phyloP scores from a whole-genome alignment of 2,329 filamentous ascomycete species.

The Venturia oleaginea region DNA sequence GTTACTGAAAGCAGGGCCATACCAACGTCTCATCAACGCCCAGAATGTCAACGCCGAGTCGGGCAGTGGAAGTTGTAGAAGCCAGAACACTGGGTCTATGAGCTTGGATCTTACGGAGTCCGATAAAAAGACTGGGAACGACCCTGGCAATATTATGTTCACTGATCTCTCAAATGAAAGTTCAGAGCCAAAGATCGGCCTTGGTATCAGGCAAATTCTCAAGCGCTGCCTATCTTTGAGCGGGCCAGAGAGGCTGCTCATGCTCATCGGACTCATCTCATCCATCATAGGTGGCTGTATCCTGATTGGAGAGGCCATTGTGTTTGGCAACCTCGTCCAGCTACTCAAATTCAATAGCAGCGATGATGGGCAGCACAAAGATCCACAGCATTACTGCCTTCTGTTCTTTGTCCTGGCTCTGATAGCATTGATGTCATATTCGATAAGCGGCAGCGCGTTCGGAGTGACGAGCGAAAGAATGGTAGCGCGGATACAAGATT shows the following conservation, averaged over 20 bases:
- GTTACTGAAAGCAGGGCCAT: constrained; percentile 30
- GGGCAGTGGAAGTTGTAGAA: background rate
- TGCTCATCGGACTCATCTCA: constrained; percentile 39
- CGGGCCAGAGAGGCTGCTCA: constrained; percentile 26
- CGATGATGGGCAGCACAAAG: constrained; percentile 34
- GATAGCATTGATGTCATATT: constrained; percentile 38
- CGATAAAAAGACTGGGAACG: background rate
- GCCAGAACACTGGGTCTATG: background rate
- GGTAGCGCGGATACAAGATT: constrained; percentile 22
- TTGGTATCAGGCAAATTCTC: constrained; percentile 19
- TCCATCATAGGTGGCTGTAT: constrained; percentile 40
- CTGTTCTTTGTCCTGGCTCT: constrained; percentile 47
- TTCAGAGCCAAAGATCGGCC: background rate
- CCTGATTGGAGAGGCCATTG: constrained; percentile 48
- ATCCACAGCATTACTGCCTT: constrained; percentile 34
- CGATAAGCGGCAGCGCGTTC: constrained; percentile 21
- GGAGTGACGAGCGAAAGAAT: constrained; percentile 47
- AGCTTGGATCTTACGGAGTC: background rate
- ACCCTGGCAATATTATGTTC: background rate
- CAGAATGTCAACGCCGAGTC: constrained; percentile 24
- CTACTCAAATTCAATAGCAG: constrained; percentile 40
- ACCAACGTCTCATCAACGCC: constrained; percentile 28
- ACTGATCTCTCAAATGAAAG: too few relatives aligned
- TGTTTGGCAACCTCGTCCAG: constrained; percentile 54
- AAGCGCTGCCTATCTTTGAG: constrained; percentile 33